phyloP scores from a whole-genome alignment of 495 filamentous ascomycete species.

The Podospora pseudopauciseta region DNA sequence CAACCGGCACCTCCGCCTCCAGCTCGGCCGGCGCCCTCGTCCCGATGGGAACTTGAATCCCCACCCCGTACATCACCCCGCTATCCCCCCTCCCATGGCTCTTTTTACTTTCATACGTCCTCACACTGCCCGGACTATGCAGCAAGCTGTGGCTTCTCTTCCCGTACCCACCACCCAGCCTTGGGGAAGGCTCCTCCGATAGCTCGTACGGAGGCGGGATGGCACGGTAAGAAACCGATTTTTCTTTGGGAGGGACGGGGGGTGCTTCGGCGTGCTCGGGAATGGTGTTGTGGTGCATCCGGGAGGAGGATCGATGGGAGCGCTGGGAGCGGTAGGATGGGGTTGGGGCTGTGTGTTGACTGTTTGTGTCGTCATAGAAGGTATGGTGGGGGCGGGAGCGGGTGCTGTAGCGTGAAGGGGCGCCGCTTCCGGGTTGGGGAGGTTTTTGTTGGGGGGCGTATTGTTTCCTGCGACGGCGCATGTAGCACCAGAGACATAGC shows the following conservation, averaged over 20 bases:
- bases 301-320: neutral
- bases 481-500: conserved; percentile 24
- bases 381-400: neutral
- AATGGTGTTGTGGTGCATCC: neutral
- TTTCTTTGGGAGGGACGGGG: conserved; percentile 30
- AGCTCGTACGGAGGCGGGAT: conserved; percentile 23
- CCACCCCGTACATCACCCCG: conserved; percentile 6
- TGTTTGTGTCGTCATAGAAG: neutral
- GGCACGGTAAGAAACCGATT: conserved; percentile 5
- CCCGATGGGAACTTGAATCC: neutral
- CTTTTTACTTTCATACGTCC: neutral
- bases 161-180: neutral
- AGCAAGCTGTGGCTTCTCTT: conserved; percentile 11
- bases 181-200: conserved; percentile 18
- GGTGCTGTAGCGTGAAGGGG: neutral
- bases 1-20: conserved; percentile 12
- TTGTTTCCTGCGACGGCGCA: conserved; percentile 22
- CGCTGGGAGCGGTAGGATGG: neutral
- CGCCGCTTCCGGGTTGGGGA: no score
- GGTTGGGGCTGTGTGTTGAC: neutral
- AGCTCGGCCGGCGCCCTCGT: conserved; percentile 17
- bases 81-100: conserved; percentile 6
- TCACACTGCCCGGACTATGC: neutral
- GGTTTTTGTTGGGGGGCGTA: neutral
- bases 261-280: conserved; percentile 10